Conservation (phyloP, 2,329 filamentous ascomycete species). For the Aurifilum marmelostoma region DNA sequence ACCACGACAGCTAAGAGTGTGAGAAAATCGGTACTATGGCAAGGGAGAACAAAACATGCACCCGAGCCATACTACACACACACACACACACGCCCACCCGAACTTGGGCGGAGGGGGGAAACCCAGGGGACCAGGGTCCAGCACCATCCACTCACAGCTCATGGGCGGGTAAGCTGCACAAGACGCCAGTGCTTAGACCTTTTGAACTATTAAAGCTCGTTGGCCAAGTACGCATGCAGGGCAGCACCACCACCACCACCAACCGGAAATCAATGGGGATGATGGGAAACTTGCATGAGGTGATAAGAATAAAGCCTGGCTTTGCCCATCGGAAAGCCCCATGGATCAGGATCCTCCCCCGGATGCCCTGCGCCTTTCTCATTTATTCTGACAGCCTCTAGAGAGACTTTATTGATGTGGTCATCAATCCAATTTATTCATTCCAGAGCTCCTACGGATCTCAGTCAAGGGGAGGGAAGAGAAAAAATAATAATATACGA, state of each 20-base stretch:
- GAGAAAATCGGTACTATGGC: background rate
- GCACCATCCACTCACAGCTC: slow-evolving; percentile 2
- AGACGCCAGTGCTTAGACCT: slow-evolving; percentile 2
- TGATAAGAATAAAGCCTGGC: background rate
- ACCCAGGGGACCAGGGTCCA: background rate
- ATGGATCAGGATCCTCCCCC: background rate
- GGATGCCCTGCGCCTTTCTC: background rate
- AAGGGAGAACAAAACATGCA: background rate
- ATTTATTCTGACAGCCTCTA: background rate
- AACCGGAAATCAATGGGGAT: too few relatives aligned
- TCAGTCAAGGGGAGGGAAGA: background rate
- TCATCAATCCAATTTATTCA: background rate
- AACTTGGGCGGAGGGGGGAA: too few relatives aligned
- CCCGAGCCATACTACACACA: background rate
- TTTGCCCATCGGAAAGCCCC: background rate
- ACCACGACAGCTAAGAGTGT: background rate
- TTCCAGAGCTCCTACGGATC: background rate
- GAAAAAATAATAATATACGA: background rate
- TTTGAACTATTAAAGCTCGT: background rate
- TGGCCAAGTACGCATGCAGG: background rate
- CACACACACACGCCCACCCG: too few relatives aligned
- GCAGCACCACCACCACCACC: background rate
- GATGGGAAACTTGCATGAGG: background rate
- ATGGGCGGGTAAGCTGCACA: background rate
- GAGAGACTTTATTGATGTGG: background rate